Conservation (phyloP, 1,139 yeast genomes). For the Geotrichum fermentans region DNA sequence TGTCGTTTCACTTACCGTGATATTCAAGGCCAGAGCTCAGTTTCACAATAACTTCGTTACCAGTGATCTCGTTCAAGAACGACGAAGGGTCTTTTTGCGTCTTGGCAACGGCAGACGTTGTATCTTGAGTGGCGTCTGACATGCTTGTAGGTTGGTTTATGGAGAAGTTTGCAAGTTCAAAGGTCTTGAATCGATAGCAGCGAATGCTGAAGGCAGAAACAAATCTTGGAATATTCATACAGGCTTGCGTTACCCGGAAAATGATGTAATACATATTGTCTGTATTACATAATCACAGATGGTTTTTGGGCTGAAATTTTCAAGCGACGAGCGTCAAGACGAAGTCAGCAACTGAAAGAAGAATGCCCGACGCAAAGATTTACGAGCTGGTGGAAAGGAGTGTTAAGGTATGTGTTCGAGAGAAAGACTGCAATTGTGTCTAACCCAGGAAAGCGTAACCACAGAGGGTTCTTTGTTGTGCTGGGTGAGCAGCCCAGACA, state of each 20-base stretch:
- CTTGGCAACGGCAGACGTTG: not conserved
- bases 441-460: conserved; percentile 51
- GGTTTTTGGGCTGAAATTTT: not conserved
- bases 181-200: not conserved
- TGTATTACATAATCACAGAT: too few relatives aligned
- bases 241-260: too few relatives aligned
- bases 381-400: not conserved
- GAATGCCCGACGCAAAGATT: not conserved
- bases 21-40: conserved; percentile 84
- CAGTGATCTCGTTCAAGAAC: conserved; percentile 73
- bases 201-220: too few relatives aligned
- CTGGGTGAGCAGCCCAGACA: conserved; percentile 95
- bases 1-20: conserved; percentile 44
- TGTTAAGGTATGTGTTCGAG: not conserved
- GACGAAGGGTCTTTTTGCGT: conserved; percentile 48
- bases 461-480: conserved; percentile 86
- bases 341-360: too few relatives aligned
- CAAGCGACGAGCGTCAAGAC: too few relatives aligned
- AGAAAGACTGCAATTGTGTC: not conserved
- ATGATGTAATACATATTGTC: too few relatives aligned
- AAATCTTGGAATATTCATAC: too few relatives aligned
- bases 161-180: not conserved
- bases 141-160: not conserved
- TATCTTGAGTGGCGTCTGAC: conserved; percentile 1
- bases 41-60: conserved; percentile 75